Evolutionary conservation across 2,329 filamentous ascomycete genomes (phyloP).

Genomic region (Pseudogymnoascus destructans): DNA sequence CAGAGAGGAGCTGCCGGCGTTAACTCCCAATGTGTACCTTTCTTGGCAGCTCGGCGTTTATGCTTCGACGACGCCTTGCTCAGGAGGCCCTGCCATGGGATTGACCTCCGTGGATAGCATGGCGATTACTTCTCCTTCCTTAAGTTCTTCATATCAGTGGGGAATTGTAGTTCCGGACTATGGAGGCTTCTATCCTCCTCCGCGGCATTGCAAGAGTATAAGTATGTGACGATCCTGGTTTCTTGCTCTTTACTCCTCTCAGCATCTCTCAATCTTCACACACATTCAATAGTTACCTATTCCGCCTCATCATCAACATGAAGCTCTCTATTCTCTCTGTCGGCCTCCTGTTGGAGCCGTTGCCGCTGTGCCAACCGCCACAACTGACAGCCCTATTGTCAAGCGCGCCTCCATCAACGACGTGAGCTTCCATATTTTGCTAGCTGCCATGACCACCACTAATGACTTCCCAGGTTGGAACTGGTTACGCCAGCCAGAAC

Average conservation of each 20-base stretch:
- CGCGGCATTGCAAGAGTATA: not conserved
- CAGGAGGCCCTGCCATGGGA: not conserved
- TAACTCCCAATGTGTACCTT: not conserved
- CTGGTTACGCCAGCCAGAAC: slow-evolving; percentile 35
- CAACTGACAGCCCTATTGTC: slow-evolving; percentile 29
- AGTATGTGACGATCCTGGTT: not conserved
- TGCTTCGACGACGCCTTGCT: not conserved
- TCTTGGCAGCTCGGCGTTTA: not conserved
- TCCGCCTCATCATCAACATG: slow-evolving; percentile 30
- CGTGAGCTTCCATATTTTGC: not conserved
- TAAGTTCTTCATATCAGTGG: not conserved
- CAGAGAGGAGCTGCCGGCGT: not conserved
- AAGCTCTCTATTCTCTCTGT: slow-evolving; percentile 35
- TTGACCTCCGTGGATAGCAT: not conserved
- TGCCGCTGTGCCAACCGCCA: slow-evolving; percentile 37
- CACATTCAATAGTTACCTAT: not conserved
- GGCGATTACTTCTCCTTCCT: not conserved
- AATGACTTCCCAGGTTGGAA: slow-evolving; percentile 13
- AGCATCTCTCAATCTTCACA: not conserved
- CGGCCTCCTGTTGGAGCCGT: slow-evolving; percentile 34
- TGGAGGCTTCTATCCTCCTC: not conserved
- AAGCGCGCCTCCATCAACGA: slow-evolving; percentile 34
- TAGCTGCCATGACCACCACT: not conserved
- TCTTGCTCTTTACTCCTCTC: not conserved
- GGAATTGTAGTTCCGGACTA: not conserved